Conservation (phyloP, 768 basidiomycete genomes). For the Leccinellum luteum region DNA sequence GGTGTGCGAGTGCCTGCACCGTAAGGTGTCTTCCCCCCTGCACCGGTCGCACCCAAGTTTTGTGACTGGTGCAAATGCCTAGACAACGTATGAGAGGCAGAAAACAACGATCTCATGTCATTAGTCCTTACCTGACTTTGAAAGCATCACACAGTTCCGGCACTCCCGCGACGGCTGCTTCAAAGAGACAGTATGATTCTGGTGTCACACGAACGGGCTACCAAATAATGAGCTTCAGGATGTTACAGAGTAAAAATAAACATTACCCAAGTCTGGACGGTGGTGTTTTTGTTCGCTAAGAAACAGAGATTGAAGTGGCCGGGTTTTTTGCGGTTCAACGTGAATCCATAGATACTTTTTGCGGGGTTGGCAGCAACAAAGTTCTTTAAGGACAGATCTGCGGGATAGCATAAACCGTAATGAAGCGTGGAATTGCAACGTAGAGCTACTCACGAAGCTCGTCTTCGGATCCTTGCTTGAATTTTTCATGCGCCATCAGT, state of each 20-base stretch:
- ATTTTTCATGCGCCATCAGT: slow-evolving; percentile 93
- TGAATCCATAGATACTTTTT: slow-evolving; percentile 95
- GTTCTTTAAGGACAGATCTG: slow-evolving; percentile 86
- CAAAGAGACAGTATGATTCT: slow-evolving; percentile 86
- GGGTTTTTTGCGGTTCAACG: slow-evolving; percentile 81
- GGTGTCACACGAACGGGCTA: slow-evolving; percentile 87
- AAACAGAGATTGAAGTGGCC: slow-evolving; percentile 95
- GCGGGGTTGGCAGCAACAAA: slow-evolving; percentile 91
- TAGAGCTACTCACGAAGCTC: slow-evolving; percentile 76
- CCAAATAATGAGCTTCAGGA: slow-evolving; percentile 3
- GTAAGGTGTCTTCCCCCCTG: slow-evolving; percentile 79
- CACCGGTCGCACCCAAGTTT: slow-evolving; percentile 49
- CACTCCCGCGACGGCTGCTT: slow-evolving; percentile 87
- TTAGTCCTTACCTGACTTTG: slow-evolving; percentile 67
- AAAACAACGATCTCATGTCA: neutral
- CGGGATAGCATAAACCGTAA: neutral
- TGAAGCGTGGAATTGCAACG: neutral
- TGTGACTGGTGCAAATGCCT: slow-evolving; percentile 80
- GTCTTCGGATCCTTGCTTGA: slow-evolving; percentile 82
- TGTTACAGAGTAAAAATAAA: neutral
- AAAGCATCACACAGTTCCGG: slow-evolving; percentile 96
- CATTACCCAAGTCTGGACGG: slow-evolving; percentile 86
- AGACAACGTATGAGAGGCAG: slow-evolving; percentile 9
- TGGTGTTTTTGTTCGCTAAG: slow-evolving; percentile 86
- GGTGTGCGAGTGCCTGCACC: slow-evolving; percentile 74